Evolutionary conservation across 2,329 filamentous ascomycete genomes (phyloP).

Genomic region (Aureobasidium sp.): DNA sequence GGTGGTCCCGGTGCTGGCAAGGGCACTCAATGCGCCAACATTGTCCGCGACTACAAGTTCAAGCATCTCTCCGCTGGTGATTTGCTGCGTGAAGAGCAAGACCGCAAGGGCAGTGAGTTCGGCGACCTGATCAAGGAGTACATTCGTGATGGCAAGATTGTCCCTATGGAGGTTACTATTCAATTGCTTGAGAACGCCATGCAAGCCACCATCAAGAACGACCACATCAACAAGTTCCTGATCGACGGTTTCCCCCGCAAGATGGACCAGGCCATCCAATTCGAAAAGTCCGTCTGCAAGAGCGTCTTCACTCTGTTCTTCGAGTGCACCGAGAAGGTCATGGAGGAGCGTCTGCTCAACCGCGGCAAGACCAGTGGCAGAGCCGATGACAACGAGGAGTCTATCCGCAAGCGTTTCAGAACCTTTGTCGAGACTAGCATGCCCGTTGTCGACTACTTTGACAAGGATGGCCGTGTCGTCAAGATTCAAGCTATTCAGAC

Average conservation of each 20-base stretch:
- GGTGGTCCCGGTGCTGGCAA: conserved; percentile 94
- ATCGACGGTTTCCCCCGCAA: conserved; percentile 87
- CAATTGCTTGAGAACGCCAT: conserved; percentile 92
- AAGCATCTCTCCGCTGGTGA: conserved; percentile 90
- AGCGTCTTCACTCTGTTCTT: conserved; percentile 87
- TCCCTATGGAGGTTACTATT: conserved; percentile 98
- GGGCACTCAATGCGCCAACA: conserved; percentile 86
- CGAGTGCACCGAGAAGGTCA: conserved; percentile 82
- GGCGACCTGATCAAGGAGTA: conserved; percentile 87
- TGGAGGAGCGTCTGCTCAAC: conserved; percentile 77
- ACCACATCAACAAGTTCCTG: conserved; percentile 62
- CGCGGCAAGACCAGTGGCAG: conserved; percentile 88
- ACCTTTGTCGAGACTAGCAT: conserved; percentile 94
- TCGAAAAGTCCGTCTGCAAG: conserved; percentile 81
- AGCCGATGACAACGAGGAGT: conserved; percentile 88
- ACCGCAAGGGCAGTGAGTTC: conserved; percentile 78
- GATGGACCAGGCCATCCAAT: conserved; percentile 92
- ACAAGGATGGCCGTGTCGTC: conserved; percentile 68
- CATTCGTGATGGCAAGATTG: conserved; percentile 91
- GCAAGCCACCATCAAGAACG: conserved; percentile 56
- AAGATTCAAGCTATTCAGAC: conserved; percentile 65
- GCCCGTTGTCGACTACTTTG: conserved; percentile 87
- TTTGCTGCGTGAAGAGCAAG: conserved; percentile 86
- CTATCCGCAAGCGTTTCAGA: conserved; percentile 91
- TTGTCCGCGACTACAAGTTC: conserved; percentile 85